These are phyloP conservation scores for Udeniomyces megalosporus DNA, from an alignment of 768 basidiomycete species.

Conservation along the genomic window DNA sequence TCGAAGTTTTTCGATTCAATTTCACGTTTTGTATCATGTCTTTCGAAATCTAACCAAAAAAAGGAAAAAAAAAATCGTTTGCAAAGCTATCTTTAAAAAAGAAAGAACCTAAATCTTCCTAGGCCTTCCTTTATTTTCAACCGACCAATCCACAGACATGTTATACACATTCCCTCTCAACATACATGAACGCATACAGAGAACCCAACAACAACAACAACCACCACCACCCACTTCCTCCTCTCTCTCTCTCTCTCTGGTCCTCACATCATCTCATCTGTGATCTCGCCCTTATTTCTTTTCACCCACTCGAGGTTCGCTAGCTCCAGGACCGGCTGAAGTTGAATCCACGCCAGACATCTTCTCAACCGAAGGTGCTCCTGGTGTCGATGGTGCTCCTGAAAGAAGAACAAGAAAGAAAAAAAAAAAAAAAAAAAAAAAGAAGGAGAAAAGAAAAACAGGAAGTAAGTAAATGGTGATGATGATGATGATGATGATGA, in stretches of 20 bases:
- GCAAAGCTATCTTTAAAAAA: background rate
- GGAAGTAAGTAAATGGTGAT: too few relatives aligned
- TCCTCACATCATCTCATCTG: background rate
- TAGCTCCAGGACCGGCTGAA: background rate
- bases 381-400: background rate
- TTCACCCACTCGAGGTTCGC: background rate
- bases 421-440: too few relatives aligned
- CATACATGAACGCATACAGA: background rate
- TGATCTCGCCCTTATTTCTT: background rate
- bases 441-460: too few relatives aligned
- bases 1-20: too few relatives aligned
- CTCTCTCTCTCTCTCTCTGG: background rate
- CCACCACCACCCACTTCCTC: background rate
- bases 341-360: background rate
- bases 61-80: too few relatives aligned
- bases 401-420: too few relatives aligned
- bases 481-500: too few relatives aligned
- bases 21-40: too few relatives aligned
- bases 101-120: too few relatives aligned
- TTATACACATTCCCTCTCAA: constrained; percentile 1
- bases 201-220: background rate
- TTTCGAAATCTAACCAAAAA: too few relatives aligned
- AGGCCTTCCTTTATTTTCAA: too few relatives aligned
- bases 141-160: background rate
- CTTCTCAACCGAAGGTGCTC: background rate